Evolutionary conservation across 306 rosid genomes (phyloP), one percentile per base, ranked within the genome.

Genomic region (Corylus heterophylla): DNA sequence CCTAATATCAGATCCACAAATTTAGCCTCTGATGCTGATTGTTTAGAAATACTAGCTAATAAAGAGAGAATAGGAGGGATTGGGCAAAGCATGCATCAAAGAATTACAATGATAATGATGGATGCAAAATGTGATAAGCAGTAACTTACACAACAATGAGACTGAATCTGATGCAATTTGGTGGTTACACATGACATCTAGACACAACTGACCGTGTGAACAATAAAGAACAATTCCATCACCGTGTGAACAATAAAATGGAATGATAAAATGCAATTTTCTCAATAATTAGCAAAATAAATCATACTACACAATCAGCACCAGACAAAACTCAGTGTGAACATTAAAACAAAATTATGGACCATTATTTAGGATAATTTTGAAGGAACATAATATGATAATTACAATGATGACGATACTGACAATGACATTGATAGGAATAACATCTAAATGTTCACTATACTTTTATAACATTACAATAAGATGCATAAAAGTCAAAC

Each of bases 401-500:
- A 7, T 25, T 5, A 12, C 9, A 5, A 59, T 22, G 66, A 58
- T 18, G n/a, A 39, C 5, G 70, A 18, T 9, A 67, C 48, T 42
- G 13, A 25, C 66, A 59, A 29, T 1, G 22, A 44, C 22, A 67
- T 39, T 0, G 70, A 64, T 64, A 67, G 50, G 25, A 35, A 64
- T 37, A 64, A 64, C 18, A 64, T 64, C 35, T 64, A 18, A 17
- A 64, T 64, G 16, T 29, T 72, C 56, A 10, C 47, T 49, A 78
- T 49, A 78, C 37, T 17, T 59, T 73, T 17, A 79, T 17, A 79
- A 69, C 2, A 69, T 29, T 29, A 42, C 8, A 74, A 62, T 25
- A 49, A 42, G 35, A 51, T 22, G 71, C 63, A 54, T 14, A 55
- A 47, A 77, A 75, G 13, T 45, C 74, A 73, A 80, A 94, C 98